Evolutionary conservation across 805 yeast genomes (phyloP), one percentile per base, ranked within the genome.

Genomic region (Candida glaebosa): DNA sequence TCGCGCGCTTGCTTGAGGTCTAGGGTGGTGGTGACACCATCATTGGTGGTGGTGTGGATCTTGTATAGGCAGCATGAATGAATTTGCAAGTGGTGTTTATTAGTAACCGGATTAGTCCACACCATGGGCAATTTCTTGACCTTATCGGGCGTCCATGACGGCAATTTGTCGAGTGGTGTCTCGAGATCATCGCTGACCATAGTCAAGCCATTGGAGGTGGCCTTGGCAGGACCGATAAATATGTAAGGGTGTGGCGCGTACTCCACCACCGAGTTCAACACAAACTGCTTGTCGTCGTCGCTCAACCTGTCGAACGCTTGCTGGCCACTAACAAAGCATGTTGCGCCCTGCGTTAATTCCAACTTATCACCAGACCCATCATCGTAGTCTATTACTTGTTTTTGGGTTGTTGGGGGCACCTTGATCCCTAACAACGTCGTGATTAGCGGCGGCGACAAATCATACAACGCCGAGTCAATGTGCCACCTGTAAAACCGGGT

Each of bases 191-290:
- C 96, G 35, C 83, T 75, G 14, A 78, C 87, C 82, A 88, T 88
- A 2, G 95, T 84, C 45, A 88, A 73, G 4, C 96, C 96, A 60
- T 87, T 95, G 25, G 82, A 76, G 7, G 93, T 84, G 31, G 96
- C 96, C 44, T 71, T 77, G 28, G 95, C 87, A 10, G 84, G 79
- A 4, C 87, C 78, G 47, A 88, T 88, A 62, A 76, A 87, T 44
- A 88, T 88, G 63, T 87, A 88, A 33, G 96, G 96, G 60, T 88
- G 96, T 31, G 96, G 96, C 14, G 96, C 95, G 60, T 88, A 88
- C 35, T 82, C 87, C 17, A 88, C 91, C 3, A 79, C 81, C n/a
- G 95, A 83, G 56, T 75, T 73, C 45, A 87, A 71, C 2, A 90
- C 96, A 49, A 81, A 73, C 46, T 83, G 68, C 62, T 87, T 78